These are phyloP conservation scores for Globisporangium radiosum DNA, from an alignment of 352 stramenopile genomes.

Conservation along the genomic window DNA sequence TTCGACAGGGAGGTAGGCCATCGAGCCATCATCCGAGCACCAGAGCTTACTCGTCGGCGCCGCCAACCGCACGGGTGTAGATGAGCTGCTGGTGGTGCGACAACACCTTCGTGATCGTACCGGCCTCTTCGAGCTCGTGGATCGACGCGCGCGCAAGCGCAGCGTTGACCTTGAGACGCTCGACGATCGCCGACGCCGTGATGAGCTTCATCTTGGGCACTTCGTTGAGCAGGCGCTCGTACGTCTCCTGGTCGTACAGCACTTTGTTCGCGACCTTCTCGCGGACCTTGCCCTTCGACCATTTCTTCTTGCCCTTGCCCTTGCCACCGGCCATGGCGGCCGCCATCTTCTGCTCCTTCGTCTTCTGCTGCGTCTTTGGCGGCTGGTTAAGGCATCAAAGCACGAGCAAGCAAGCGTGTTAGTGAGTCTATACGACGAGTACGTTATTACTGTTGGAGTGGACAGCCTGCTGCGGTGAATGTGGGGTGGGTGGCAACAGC, in stretches of 20 bases:
- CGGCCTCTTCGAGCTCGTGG: slow-evolving; percentile 93
- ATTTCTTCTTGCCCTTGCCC: slow-evolving; percentile 99
- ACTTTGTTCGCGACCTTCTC: slow-evolving; percentile 99
- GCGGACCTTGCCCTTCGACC: slow-evolving; percentile 99
- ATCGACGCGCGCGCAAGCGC: slow-evolving; percentile 96
- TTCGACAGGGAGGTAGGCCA: slow-evolving; percentile 6
- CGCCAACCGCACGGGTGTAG: slow-evolving; percentile 94
- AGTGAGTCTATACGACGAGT: too few species aligned
- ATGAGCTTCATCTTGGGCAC: slow-evolving; percentile 99
- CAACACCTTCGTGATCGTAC: slow-evolving; percentile 93
- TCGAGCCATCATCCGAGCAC: slow-evolving; percentile 1
- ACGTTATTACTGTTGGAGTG: too few species aligned
- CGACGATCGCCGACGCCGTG: slow-evolving; percentile 96
- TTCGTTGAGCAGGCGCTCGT: slow-evolving; percentile 96
- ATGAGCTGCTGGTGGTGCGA: slow-evolving; percentile 96
- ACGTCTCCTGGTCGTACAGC: slow-evolving; percentile 99
- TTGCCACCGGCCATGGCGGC: slow-evolving; percentile 97
- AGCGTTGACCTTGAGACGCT: slow-evolving; percentile 99
- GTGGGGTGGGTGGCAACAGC: too few species aligned
- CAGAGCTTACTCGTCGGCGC: slow-evolving; percentile 57
- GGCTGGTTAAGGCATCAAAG: slow-evolving; percentile 44
- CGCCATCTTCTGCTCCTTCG: slow-evolving; percentile 99
- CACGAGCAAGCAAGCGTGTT: too few species aligned
- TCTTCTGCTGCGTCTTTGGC: slow-evolving; percentile 99
- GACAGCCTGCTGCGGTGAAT: too few species aligned